Conservation (phyloP, 208 protist species). For the Leishmania guyanensis region DNA sequence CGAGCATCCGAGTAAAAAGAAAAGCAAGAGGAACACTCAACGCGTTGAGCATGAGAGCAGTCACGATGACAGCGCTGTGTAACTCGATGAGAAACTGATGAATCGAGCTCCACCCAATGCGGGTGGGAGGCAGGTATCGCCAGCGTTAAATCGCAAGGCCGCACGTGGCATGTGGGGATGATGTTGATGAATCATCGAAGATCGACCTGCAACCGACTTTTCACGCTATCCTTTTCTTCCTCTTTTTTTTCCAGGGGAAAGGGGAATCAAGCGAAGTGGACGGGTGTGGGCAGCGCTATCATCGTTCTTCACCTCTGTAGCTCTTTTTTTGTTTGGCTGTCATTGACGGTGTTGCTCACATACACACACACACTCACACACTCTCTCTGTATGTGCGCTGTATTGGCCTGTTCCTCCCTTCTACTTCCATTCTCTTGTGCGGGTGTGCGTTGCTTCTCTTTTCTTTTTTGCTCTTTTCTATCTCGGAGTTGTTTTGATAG, state of each 20-base stretch:
- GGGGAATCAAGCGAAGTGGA: not conserved
- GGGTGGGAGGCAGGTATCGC: not conserved
- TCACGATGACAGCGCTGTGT: not conserved
- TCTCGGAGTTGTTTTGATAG: not conserved
- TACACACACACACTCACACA: not conserved
- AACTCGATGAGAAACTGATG: slow-evolving; percentile 11
- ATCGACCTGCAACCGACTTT: not conserved
- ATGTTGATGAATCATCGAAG: slow-evolving; percentile 27
- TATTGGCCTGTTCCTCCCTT: not conserved
- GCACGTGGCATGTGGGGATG: slow-evolving; percentile 35
- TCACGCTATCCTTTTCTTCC: not conserved
- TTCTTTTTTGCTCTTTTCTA: not conserved
- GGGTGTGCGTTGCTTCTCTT: not conserved
- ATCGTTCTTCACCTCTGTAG: slow-evolving; percentile 9
- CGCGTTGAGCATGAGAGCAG: not conserved
- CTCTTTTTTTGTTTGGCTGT: slow-evolving; percentile 20
- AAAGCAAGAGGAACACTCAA: not conserved
- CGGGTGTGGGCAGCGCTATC: not conserved
- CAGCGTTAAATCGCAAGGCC: slow-evolving; percentile 5
- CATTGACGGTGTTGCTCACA: not conserved
- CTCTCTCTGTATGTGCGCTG: not conserved
- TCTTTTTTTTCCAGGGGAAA: not conserved
- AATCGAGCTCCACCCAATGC: not conserved
- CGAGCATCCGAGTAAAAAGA: slow-evolving; percentile 3
- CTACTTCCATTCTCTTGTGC: not conserved